Conservation (phyloP, 345 rosid species). For the Rhizophora apiculata region DNA sequence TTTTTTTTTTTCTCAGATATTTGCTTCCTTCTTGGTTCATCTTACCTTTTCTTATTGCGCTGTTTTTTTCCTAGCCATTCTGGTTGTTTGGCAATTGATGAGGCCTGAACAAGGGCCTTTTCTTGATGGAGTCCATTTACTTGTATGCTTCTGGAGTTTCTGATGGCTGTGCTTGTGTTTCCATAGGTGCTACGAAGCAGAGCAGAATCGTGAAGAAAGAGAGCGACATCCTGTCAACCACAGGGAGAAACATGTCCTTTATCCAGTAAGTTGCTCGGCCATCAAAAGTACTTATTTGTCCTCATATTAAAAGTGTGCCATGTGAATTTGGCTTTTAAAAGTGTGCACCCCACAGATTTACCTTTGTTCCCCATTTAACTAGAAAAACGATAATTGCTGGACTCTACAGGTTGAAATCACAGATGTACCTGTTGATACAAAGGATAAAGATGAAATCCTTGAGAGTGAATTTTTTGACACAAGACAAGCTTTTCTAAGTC, state of each 20-base stretch:
- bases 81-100: no score
- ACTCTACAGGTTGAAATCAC: conserved; percentile 59
- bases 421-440: conserved; percentile 73
- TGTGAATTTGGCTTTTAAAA: no score
- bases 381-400: conserved; percentile 15
- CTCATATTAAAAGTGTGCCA: neutral
- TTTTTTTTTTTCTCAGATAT: no score
- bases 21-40: no score
- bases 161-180: conserved; percentile 23
- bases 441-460: conserved; percentile 93
- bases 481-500: conserved; percentile 96
- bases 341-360: no score
- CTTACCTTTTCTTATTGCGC: no score
- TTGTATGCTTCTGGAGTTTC: neutral
- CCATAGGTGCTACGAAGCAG: conserved; percentile 79
- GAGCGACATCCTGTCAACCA: conserved; percentile 81
- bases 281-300: neutral
- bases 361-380: conserved; percentile 11
- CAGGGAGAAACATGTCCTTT: conserved; percentile 69
- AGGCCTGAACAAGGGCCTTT: no score
- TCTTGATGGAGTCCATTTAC: no score
- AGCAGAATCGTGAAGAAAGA: conserved; percentile 79
- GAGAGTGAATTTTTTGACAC: conserved; percentile 97
- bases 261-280: conserved; percentile 54
- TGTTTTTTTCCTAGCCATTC: no score